Percentiles rank a stretch among this genome's conserved stretches.
Conservation (phyloP, 2,329 filamentous ascomycete genomes). For the Microsporum ferrugineum region DNA sequence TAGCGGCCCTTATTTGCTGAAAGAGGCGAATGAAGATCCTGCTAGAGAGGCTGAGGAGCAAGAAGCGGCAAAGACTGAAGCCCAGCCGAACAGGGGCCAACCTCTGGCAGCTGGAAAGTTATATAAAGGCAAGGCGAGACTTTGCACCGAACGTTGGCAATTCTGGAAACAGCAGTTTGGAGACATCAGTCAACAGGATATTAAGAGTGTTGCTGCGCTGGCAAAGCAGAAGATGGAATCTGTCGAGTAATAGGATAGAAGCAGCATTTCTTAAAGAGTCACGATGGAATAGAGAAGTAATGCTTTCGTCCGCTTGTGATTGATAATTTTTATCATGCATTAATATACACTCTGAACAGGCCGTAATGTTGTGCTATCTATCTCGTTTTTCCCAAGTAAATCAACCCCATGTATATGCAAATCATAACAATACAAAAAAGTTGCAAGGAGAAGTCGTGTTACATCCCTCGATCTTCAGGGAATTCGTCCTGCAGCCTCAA, state of each 20-base stretch:
- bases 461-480: conserved; percentile 41
- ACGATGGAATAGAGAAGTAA: not conserved
- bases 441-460: conserved; percentile 3
- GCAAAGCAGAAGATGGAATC: not conserved
- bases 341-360: not conserved
- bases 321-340: not conserved
- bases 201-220: not conserved
- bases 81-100: not conserved
- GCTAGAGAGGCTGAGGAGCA: conserved; percentile 1
- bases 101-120: not conserved
- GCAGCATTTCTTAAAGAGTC: not conserved
- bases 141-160: conserved; percentile 1
- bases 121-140: not conserved
- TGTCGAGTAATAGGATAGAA: not conserved
- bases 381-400: not conserved
- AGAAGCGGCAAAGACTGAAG: not conserved
- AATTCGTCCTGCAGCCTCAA: conserved; percentile 92
- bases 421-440: not conserved
- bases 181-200: not conserved
- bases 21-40: not conserved
- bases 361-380: not conserved
- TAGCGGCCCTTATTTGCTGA: not conserved
- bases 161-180: conserved; percentile 4
- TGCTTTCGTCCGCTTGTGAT: not conserved
- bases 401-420: not conserved